A percentile compares a stretch with the other conserved stretches of the same genome.
Conservation (phyloP, 257 asterid species). For the Forsythia viridissima region DNA sequence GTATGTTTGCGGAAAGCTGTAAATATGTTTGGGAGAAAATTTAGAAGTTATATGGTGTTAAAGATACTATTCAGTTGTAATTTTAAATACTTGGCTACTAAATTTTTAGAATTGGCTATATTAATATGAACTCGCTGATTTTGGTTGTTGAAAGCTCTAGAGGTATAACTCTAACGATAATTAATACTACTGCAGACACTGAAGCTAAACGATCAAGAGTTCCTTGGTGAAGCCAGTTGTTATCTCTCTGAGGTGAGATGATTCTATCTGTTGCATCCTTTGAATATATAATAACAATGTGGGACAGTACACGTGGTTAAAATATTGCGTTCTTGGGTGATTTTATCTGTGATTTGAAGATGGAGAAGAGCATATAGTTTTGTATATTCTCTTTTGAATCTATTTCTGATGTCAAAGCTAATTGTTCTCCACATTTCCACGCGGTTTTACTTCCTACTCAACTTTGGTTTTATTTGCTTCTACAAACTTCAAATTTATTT, state of each 20-base stretch:
- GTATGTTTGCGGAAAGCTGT: not conserved
- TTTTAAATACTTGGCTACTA: not conserved
- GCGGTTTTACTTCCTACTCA: not conserved
- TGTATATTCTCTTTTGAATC: not conserved
- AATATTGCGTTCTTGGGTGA: not conserved
- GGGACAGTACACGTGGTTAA: not conserved
- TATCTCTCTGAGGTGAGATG: constrained; percentile 66
- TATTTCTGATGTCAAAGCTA: constrained; percentile 11
- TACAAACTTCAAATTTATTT: not conserved
- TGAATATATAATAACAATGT: not conserved
- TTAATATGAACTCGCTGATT: not conserved
- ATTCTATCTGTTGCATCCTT: not conserved
- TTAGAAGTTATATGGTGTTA: not conserved
- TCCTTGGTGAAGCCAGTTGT: constrained; percentile 77
- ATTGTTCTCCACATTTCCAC: not conserved
- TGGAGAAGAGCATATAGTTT: not conserved
- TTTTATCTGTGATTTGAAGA: not conserved
- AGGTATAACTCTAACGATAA: constrained; percentile 9
- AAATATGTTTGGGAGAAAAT: not conserved
- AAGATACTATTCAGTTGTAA: not conserved
- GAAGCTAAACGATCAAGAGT: constrained; percentile 69
- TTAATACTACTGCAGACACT: constrained; percentile 45
- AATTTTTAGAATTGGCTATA: not conserved
- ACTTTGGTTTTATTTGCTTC: not conserved
- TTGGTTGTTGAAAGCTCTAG: not conserved